phyloP scores from a whole-genome alignment of 2,329 filamentous ascomycete genomes.

The Microdochium bolleyi region DNA sequence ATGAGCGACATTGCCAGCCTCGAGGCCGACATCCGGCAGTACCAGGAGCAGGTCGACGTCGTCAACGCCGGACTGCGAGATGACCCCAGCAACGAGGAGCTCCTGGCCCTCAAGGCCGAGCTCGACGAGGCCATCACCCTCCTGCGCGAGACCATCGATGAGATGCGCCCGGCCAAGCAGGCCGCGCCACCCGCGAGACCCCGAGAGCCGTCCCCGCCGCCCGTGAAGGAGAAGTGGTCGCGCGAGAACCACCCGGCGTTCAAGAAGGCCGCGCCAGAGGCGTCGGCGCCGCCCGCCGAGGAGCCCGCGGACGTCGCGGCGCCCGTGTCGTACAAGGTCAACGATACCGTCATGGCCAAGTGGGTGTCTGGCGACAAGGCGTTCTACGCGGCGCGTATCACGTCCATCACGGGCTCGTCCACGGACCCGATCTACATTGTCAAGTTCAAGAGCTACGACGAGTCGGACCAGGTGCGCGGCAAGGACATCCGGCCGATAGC shows the following conservation, averaged over 20 bases:
- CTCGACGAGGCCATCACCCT: slow-evolving; percentile 74
- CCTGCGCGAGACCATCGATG: slow-evolving; percentile 72
- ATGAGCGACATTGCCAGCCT: slow-evolving; percentile 36
- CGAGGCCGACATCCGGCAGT: slow-evolving; percentile 44
- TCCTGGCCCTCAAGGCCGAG: slow-evolving; percentile 70
- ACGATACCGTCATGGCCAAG: slow-evolving; percentile 83
- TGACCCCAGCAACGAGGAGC: slow-evolving; percentile 72
- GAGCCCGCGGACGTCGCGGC: slow-evolving; percentile 31
- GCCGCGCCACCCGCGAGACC: slow-evolving; percentile 32
- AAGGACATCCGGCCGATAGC: slow-evolving; percentile 77
- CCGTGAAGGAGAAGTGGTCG: slow-evolving; percentile 67
- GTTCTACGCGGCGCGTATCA: slow-evolving; percentile 90
- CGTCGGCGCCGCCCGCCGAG: slow-evolving; percentile 35
- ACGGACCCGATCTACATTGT: slow-evolving; percentile 88
- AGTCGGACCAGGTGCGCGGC: slow-evolving; percentile 71
- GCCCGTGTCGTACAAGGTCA: slow-evolving; percentile 65
- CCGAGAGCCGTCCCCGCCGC: slow-evolving; percentile 35
- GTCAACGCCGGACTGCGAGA: slow-evolving; percentile 68
- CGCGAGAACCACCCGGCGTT: slow-evolving; percentile 74
- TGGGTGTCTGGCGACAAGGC: slow-evolving; percentile 84
- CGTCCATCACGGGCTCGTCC: slow-evolving; percentile 87
- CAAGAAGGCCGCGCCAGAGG: slow-evolving; percentile 43
- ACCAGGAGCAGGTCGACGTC: slow-evolving; percentile 65
- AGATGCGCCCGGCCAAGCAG: slow-evolving; percentile 61
- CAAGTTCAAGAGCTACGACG: slow-evolving; percentile 88